phyloP scores from a whole-genome alignment of 306 rosid species.

The Abrus pulchellus region DNA sequence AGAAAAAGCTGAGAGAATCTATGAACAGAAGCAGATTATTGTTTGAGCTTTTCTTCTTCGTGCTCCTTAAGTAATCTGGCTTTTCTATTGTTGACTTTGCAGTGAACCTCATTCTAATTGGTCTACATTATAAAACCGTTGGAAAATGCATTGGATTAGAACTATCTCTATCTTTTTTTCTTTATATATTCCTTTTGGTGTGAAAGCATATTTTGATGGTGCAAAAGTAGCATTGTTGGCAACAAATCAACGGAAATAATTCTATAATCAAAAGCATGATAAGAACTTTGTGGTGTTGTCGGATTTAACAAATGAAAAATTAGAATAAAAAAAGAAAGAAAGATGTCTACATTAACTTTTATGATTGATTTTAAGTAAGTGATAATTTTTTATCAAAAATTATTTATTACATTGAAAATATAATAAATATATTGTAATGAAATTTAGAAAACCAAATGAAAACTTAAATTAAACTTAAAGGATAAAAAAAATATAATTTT shows the following conservation, averaged over 20 bases:
- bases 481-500: too few species aligned
- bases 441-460: too few species aligned
- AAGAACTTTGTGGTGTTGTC: neutral
- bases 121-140: neutral
- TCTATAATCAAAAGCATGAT: neutral
- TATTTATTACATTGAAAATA: too few species aligned
- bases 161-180: neutral
- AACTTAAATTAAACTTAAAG: too few species aligned
- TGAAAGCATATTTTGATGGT: neutral
- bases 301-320: neutral
- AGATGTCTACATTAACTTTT: too few species aligned
- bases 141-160: neutral
- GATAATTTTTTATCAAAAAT: too few species aligned
- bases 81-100: neutral
- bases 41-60: conserved; percentile 7
- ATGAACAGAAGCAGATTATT: neutral
- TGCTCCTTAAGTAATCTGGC: conserved; percentile 6
- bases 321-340: too few species aligned
- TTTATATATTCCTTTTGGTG: neutral
- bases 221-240: neutral
- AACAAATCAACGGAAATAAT: neutral
- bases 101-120: conserved; percentile 12
- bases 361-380: too few species aligned
- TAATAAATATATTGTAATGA: too few species aligned
- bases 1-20: neutral